phyloP scores from a whole-genome alignment of 2,329 filamentous ascomycete genomes.

The Rhynchosporium agropyri region DNA sequence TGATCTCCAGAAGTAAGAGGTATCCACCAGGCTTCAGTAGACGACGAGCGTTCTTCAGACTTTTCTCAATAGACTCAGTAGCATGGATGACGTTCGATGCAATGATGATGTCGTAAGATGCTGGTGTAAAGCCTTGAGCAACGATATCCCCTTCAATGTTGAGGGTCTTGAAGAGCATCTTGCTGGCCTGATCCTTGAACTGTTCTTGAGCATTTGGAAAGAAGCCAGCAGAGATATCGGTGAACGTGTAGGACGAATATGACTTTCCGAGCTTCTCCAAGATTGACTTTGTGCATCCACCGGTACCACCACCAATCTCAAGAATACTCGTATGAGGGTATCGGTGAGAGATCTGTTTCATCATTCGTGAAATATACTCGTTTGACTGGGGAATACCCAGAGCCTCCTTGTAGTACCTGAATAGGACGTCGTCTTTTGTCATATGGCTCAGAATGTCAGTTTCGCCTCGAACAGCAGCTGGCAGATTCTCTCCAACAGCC shows the following conservation, averaged over 20 bases:
- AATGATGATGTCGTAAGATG: conserved; percentile 46
- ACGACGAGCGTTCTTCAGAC: conserved; percentile 41
- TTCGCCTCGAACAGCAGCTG: not conserved
- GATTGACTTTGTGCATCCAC: conserved; percentile 33
- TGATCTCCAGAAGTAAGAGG: conserved; percentile 49
- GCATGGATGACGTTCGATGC: conserved; percentile 47
- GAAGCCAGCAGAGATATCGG: conserved; percentile 47
- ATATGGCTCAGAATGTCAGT: conserved; percentile 6
- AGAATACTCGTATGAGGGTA: conserved; percentile 44
- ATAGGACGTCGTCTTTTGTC: not conserved
- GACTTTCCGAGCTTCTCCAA: conserved; percentile 32
- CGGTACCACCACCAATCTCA: conserved; percentile 42
- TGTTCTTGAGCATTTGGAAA: conserved; percentile 41
- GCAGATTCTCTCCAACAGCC: conserved; percentile 10
- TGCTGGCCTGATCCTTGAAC: conserved; percentile 31
- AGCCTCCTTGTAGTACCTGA: conserved; percentile 6
- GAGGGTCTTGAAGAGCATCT: conserved; percentile 43
- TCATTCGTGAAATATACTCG: not conserved
- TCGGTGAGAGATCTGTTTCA: conserved; percentile 38
- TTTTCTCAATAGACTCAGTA: conserved; percentile 38
- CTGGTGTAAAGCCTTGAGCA: conserved; percentile 41
- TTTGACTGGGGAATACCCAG: conserved; percentile 3
- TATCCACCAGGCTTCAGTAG: conserved; percentile 50
- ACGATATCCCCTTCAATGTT: conserved; percentile 40
- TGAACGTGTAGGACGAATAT: conserved; percentile 41